Evolutionary conservation across 441 rosid species (phyloP), one percentile per base, ranked within the genome.

Genomic region (Breynia disticha): DNA sequence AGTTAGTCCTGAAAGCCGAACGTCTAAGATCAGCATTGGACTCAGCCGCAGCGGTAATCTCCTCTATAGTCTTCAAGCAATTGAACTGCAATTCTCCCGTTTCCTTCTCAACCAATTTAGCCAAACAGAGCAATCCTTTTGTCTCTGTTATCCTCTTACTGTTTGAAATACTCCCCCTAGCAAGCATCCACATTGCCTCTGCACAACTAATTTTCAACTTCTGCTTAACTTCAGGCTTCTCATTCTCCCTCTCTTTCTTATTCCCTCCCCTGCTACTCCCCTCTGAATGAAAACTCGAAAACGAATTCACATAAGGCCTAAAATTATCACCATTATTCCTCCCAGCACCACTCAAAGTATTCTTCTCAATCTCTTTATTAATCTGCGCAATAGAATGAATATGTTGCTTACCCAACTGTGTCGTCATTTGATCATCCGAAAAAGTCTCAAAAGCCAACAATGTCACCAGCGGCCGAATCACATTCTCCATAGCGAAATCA

Each of bases 81-180:
- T 83, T 80, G 16, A 50, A 69, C 60, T 60, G 82, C 71, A 80
- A 61, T 11, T 80, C 83, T 19, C 83, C 81, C 15, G 55, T 67
- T 60, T 72, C 83, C n/a, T n/a, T 59, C 61, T 79, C 83, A 7
- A 83, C 73, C 51, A 76, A 52, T 62, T 78, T 83, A 0, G 71
- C 84, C 67, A 83, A 61, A 68, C 90, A 79, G 64, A 75, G 75
- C 64, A 83, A 42, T 45, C 84, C 84, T 66, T 75, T 83, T 0
- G 83, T 78, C 55, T 83, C 87, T 0, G 83, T 69, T 16, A 83
- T 77, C 65, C 70, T 75, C 69, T 69, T 76, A 56, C 87, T 65
- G 20, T 68, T 72, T 0, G 48, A 28, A 19, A 71, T 66, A 68
- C 78, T 74, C 18, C 65, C 81, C 55, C 55, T 75, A 1, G 78